These are phyloP conservation scores for Setaria viridis DNA, from an alignment of 202 grass and related monocot species.

Conservation along the genomic window DNA sequence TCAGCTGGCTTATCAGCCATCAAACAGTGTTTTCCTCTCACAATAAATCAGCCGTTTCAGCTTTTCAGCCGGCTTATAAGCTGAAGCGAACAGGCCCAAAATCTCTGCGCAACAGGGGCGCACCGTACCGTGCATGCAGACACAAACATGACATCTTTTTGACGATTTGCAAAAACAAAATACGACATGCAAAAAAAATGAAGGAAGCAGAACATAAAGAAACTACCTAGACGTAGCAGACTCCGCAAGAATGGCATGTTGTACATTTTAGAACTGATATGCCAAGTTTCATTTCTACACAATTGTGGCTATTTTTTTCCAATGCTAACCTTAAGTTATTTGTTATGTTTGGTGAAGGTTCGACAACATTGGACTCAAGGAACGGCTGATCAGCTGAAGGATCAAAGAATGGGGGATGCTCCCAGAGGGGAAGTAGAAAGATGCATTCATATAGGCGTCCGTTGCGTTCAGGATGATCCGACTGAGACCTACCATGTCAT, in stretches of 20 bases:
- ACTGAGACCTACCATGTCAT: conserved; percentile 15
- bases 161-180: too few relatives aligned
- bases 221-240: not conserved
- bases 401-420: conserved; percentile 35
- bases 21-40: too few relatives aligned
- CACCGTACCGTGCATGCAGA: too few relatives aligned
- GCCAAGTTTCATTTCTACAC: not conserved
- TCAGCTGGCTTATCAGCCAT: too few relatives aligned
- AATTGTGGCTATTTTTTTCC: not conserved
- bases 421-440: conserved; percentile 18
- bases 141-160: too few relatives aligned
- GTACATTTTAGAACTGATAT: not conserved
- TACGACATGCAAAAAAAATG: too few relatives aligned
- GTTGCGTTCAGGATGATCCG: conserved; percentile 30
- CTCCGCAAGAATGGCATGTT: not conserved
- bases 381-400: not conserved
- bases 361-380: conserved; percentile 26
- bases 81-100: too few relatives aligned
- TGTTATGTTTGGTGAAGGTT: not conserved
- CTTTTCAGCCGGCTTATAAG: too few relatives aligned
- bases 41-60: too few relatives aligned
- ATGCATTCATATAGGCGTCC: conserved; percentile 13
- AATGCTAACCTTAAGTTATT: not conserved
- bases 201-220: not conserved
- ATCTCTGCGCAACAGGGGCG: too few relatives aligned